These are phyloP conservation scores for Xylaria sp. DNA, from an alignment of 2,329 filamentous ascomycete species.

Conservation along the genomic window DNA sequence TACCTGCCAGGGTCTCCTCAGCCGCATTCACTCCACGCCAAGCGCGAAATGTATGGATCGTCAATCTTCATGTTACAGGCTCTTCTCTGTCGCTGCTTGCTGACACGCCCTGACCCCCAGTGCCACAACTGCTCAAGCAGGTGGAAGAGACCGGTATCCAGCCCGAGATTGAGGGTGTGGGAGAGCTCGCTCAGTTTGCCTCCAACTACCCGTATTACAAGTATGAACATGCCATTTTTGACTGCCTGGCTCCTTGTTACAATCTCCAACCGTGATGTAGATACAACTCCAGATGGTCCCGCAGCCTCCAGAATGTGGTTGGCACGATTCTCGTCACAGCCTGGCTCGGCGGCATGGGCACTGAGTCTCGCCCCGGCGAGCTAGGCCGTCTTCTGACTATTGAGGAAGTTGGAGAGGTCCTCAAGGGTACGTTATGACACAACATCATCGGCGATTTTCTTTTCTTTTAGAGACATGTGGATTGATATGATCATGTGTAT, in stretches of 20 bases:
- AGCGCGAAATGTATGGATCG: conserved; percentile 62
- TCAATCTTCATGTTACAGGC: background rate
- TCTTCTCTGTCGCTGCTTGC: background rate
- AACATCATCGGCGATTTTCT: background rate
- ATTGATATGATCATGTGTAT: conserved; percentile 3
- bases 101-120: conserved; percentile 60
- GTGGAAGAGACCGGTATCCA: conserved; percentile 76
- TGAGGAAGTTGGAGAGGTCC: conserved; percentile 83
- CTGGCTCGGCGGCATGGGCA: conserved; percentile 81
- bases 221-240: conserved; percentile 56
- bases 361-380: conserved; percentile 64
- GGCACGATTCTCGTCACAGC: conserved; percentile 67
- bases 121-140: conserved; percentile 74
- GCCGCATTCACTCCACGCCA: conserved; percentile 89
- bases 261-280: conserved; percentile 50
- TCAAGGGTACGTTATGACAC: conserved; percentile 68
- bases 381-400: conserved; percentile 81
- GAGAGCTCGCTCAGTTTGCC: conserved; percentile 76
- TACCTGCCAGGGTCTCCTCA: conserved; percentile 83
- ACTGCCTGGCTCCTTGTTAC: background rate
- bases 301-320: conserved; percentile 83
- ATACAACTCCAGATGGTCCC: conserved; percentile 87
- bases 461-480: background rate
- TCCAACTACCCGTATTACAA: conserved; percentile 97
- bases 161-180: conserved; percentile 76